Percentiles rank a stretch among this genome's conserved stretches.
Evolutionary conservation across 306 rosid genomes (phyloP).

Genomic region (Begonia peltatifolia): DNA sequence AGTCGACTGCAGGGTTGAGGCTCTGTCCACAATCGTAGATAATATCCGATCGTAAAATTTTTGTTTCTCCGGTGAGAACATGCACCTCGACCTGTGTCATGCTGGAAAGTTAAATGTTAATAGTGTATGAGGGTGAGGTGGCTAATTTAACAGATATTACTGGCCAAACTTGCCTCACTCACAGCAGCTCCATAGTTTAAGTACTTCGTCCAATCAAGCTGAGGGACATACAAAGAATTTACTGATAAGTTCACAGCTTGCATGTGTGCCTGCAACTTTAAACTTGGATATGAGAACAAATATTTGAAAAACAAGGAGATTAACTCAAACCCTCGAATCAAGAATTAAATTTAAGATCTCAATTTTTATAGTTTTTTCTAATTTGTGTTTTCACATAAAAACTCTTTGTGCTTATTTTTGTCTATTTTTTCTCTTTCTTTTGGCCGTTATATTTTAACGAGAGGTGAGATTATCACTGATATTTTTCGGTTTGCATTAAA

Average conservation of each 20-base stretch:
- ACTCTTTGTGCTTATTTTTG: too few relatives aligned
- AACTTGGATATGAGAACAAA: constrained; percentile 1
- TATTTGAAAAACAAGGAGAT: neutral
- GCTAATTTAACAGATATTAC: neutral
- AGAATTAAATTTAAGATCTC: neutral
- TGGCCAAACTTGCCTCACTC: constrained; percentile 50
- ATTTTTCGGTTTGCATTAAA: too few relatives aligned
- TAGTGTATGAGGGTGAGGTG: too few relatives aligned
- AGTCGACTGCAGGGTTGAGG: constrained; percentile 95
- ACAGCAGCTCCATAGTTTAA: constrained; percentile 80
- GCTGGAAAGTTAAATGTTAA: too few relatives aligned
- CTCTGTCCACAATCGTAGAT: constrained; percentile 90
- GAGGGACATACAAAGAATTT: constrained; percentile 42
- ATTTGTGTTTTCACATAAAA: too few relatives aligned
- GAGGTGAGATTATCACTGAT: too few relatives aligned
- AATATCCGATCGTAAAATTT: constrained; percentile 57
- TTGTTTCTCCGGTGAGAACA: constrained; percentile 75
- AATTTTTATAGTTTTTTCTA: neutral
- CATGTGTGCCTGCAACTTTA: constrained; percentile 48
- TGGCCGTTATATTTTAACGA: too few relatives aligned
- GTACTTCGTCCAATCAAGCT: constrained; percentile 26
- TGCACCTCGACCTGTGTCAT: constrained; percentile 65
- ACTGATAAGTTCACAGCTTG: constrained; percentile 62
- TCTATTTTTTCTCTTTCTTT: too few relatives aligned
- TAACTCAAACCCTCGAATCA: too few relatives aligned